These are phyloP conservation scores for Ceratobasidium sp. DNA, from an alignment of 1,284 basidiomycete species.

Conservation along the genomic window DNA sequence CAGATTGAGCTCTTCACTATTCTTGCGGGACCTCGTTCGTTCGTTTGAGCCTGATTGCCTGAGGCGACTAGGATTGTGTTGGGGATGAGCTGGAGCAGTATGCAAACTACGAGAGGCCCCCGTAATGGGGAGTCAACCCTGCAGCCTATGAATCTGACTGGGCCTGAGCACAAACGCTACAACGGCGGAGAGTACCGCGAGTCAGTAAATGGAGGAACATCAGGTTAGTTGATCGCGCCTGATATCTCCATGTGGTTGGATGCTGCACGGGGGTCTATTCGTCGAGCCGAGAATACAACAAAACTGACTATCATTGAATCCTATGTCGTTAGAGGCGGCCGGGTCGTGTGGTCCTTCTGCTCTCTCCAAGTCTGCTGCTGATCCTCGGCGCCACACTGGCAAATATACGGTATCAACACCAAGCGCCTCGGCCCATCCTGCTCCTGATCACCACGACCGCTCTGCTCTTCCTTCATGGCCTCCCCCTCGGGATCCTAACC, in stretches of 20 bases:
- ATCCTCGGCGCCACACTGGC: slow-evolving; percentile 42
- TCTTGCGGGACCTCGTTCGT: slow-evolving; percentile 10
- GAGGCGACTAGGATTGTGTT: slow-evolving; percentile 11
- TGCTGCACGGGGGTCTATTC: not conserved
- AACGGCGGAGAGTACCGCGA: not conserved
- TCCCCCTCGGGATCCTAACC: slow-evolving; percentile 31
- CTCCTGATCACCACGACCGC: slow-evolving; percentile 14
- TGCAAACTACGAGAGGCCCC: slow-evolving; percentile 17
- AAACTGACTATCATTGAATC: slow-evolving; percentile 29
- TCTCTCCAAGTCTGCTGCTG: slow-evolving; percentile 1
- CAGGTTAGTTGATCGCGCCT: slow-evolving; percentile 22
- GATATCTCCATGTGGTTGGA: not conserved
- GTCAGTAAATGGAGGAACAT: slow-evolving; percentile 1
- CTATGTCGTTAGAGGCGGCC: slow-evolving; percentile 1
- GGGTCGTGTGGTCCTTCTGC: not conserved
- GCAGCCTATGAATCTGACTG: slow-evolving; percentile 16
- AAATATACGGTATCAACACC: slow-evolving; percentile 23
- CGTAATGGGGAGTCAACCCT: not conserved
- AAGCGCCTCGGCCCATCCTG: slow-evolving; percentile 17
- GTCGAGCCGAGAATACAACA: slow-evolving; percentile 5
- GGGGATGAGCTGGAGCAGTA: slow-evolving; percentile 42
- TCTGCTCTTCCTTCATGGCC: slow-evolving; percentile 28
- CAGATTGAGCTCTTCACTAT: slow-evolving; percentile 16
- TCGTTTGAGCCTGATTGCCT: slow-evolving; percentile 16
- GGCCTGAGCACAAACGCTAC: slow-evolving; percentile 13